Base-by-base conservation (phyloP, 371 early-diverging fungal genomes). In the Umbelopsis sp. region DNA sequence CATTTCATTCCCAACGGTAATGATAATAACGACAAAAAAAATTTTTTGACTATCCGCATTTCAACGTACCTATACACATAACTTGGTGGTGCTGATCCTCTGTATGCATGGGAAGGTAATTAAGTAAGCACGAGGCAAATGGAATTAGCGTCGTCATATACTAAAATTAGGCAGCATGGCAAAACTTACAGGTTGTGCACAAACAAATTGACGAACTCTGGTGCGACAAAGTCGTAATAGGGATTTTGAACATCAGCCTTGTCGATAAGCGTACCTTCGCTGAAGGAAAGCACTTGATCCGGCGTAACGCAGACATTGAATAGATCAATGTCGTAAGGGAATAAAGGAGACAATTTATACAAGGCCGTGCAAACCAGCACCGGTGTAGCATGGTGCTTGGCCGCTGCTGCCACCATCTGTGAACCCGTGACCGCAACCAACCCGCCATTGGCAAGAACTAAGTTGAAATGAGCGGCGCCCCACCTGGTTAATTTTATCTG, bases 371-470 rank as follows among this genome's bases (percentile, higher is more conserved):
- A 89, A 14, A 96, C 96, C 10, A 96, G 87, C 0, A 96, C 94
- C 37, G 95, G 97, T 18, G 91, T 93, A 4, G 94, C 87, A 73
- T 96, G 94, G 73, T 95, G 91, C 65, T 94, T 94, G 2, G 99
- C 99, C 11, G 97, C 95, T 20, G 92, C 88, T 4, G 97, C 97
- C 45, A 96, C 79, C 70, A 90, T 83, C 57, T 92, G 91, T 51
- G 92, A 89, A 20, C 98, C 98, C 44, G 90, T 82, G 10, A 89
- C 85, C 29, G 97, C 90, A 2, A 97, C 90, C 41, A 97, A 72
- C 1, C 94, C 97, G 67, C 98, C 99, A 76, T 97, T 96, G 50
- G 96, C 96, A 44, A 96, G 84, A 18, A 97, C 96, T 87, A 65
- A n/a, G 8, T 63, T 24, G 25, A 51, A 24, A 51, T 57, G 25